Evolutionary conservation across 1,284 basidiomycete species (phyloP).

Genomic region (Irpex sp.): DNA sequence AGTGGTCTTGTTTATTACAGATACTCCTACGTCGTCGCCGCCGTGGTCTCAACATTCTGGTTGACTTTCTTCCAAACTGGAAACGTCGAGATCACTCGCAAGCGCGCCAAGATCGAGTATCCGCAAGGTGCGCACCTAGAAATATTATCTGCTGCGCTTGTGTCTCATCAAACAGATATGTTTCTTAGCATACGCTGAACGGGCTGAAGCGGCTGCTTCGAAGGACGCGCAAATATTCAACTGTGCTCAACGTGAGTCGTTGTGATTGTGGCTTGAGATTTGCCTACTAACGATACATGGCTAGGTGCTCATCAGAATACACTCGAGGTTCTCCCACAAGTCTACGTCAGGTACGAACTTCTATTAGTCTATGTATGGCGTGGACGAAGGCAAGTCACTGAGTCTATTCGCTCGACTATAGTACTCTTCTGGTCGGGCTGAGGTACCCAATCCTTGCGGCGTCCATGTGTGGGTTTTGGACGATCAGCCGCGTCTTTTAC

Average conservation of each 20-base stretch:
- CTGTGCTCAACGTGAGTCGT: conserved; percentile 48
- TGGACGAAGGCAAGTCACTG: not conserved
- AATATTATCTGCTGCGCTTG: conserved; percentile 4
- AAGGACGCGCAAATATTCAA: conserved; percentile 39
- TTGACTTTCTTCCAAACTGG: conserved; percentile 46
- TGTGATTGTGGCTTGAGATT: not conserved
- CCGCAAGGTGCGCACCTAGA: conserved; percentile 45
- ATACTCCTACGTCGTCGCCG: conserved; percentile 44
- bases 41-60: conserved; percentile 45
- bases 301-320: conserved; percentile 70
- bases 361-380: not conserved
- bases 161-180: not conserved
- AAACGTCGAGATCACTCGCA: conserved; percentile 44
- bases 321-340: conserved; percentile 40
- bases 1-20: conserved; percentile 26
- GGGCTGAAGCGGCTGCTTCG: conserved; percentile 34
- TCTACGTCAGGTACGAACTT: conserved; percentile 5
- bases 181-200: conserved; percentile 48
- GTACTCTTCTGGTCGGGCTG: conserved; percentile 52
- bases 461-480: conserved; percentile 45
- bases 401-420: conserved; percentile 19
- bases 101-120: conserved; percentile 51
- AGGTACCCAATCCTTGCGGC: conserved; percentile 55
- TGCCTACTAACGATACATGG: not conserved
- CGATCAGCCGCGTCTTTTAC: conserved; percentile 53